Base-by-base conservation (phyloP, 805 yeast genomes). In the Lipomyces yamanashiensis region DNA sequence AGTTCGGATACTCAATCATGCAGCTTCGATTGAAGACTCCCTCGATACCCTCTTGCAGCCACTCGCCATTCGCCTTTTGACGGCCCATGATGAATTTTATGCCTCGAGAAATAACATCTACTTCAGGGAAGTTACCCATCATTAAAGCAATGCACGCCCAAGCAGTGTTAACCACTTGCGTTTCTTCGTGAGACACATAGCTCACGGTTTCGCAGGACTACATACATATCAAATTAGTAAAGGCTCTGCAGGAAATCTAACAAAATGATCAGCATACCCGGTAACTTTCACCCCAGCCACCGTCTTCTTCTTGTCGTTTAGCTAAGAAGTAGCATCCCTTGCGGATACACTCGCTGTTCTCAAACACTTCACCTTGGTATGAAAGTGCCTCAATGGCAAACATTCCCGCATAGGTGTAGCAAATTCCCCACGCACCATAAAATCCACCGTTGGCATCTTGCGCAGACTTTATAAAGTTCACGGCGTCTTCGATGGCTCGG, bases 401-500 rank as follows among this genome's bases (percentile, higher is more conserved):
- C 99, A 95, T 95, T 1, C 92, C 89, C 0, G 98, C 98, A 75
- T 95, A 95, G 0, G 97, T 90, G 74, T 82, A 92, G 74, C 99
- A 95, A 5, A 95, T 87, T 43, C 99, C 99, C 99, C 99, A 95
- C 47, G 91, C 86, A 0, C 99, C 99, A 74, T 92, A 96, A 98
- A 98, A 95, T 13, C 96, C 87, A 0, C 99, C 99, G 75, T 95
- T 97, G 0, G 73, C 71, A 50, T 80, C 79, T 75, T 95, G 99
- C 1, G 84, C 84, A 2, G 79, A 75, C 55, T 83, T 84, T 50
- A 95, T 89, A 71, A 88, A 95, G 3, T 82, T 75, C 15, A 90
- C 81, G 0, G 97, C 98, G 59, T 85, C 81, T 3, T 83, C 79
- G 52, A 95, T 89, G 0, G 97, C 87, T n/a, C 77, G 64, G 57